Evolutionary conservation across 129 eudicot genomes (phyloP).

Genomic region (Flaveria sonorensis): DNA sequence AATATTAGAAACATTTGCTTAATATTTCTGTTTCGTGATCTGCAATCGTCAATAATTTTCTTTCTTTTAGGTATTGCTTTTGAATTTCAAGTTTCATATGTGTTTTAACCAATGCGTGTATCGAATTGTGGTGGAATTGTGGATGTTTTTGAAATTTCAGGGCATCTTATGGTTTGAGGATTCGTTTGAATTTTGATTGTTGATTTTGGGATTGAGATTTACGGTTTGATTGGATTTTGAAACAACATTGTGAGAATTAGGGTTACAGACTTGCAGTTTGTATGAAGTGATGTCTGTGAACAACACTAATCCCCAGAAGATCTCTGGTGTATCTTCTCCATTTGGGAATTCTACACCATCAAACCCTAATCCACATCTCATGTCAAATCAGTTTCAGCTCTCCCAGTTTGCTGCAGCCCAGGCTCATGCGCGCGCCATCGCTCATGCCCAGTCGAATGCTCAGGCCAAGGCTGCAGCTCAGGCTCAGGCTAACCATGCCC

Average conservation of each 20-base stretch:
- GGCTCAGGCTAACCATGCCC: slow-evolving; percentile 66
- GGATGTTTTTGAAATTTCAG: slow-evolving; percentile 14
- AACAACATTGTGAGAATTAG: slow-evolving; percentile 26
- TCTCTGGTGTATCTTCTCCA: slow-evolving; percentile 56
- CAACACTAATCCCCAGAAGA: slow-evolving; percentile 65
- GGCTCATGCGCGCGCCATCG: slow-evolving; percentile 70
- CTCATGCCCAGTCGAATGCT: slow-evolving; percentile 64
- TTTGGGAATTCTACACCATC: slow-evolving; percentile 57
- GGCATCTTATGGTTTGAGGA: slow-evolving; percentile 1
- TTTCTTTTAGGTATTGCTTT: not conserved
- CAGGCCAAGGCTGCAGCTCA: slow-evolving; percentile 57
- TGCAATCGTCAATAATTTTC: not conserved
- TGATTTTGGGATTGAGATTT: not conserved
- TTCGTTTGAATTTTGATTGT: slow-evolving; percentile 9
- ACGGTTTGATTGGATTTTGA: slow-evolving; percentile 19
- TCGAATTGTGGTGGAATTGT: not conserved
- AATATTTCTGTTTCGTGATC: slow-evolving; percentile 8
- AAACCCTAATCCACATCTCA: slow-evolving; percentile 48
- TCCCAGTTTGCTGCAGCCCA: slow-evolving; percentile 67
- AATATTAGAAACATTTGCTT: not conserved
- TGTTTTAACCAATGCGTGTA: not conserved
- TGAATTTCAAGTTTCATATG: not conserved
- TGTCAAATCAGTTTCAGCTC: slow-evolving; percentile 58
- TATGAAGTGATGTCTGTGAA: slow-evolving; percentile 60
- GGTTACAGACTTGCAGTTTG: slow-evolving; percentile 11